phyloP scores from a whole-genome alignment of 2,329 filamentous ascomycete species.

The Pseudogymnoascus sp. region DNA sequence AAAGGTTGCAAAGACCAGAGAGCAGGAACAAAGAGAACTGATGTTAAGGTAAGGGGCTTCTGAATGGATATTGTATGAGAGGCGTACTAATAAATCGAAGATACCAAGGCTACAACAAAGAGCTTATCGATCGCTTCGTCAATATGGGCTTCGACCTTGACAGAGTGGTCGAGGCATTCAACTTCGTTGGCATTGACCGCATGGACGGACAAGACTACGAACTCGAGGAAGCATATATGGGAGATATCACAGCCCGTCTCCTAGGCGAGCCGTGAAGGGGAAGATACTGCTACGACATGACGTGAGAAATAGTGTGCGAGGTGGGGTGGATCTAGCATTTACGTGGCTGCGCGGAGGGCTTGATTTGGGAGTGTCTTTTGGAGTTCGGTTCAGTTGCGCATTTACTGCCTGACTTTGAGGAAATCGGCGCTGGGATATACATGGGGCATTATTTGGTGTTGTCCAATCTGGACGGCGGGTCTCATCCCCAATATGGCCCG shows the following conservation, averaged over 20 bases:
- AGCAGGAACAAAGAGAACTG: slow-evolving; percentile 23
- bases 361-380: not conserved
- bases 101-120: slow-evolving; percentile 81
- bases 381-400: not conserved
- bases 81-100: slow-evolving; percentile 37
- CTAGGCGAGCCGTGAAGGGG: slow-evolving; percentile 58
- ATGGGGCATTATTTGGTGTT: not conserved
- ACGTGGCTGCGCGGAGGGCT: not conserved
- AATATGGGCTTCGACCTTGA: slow-evolving; percentile 89
- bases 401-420: slow-evolving; percentile 1
- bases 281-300: not conserved
- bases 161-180: slow-evolving; percentile 77
- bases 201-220: slow-evolving; percentile 74
- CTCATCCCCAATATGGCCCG: not conserved
- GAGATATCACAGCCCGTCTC: slow-evolving; percentile 78
- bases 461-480: not conserved
- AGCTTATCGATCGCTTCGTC: slow-evolving; percentile 75
- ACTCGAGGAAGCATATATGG: slow-evolving; percentile 84
- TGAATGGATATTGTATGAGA: not conserved
- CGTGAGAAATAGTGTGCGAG: not conserved
- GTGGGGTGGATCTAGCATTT: not conserved
- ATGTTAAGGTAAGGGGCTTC: slow-evolving; percentile 17
- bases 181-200: slow-evolving; percentile 71
- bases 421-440: not conserved
- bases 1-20: slow-evolving; percentile 20